Conservation (phyloP, 495 filamentous ascomycete species). For the Penicillium odoratum region DNA sequence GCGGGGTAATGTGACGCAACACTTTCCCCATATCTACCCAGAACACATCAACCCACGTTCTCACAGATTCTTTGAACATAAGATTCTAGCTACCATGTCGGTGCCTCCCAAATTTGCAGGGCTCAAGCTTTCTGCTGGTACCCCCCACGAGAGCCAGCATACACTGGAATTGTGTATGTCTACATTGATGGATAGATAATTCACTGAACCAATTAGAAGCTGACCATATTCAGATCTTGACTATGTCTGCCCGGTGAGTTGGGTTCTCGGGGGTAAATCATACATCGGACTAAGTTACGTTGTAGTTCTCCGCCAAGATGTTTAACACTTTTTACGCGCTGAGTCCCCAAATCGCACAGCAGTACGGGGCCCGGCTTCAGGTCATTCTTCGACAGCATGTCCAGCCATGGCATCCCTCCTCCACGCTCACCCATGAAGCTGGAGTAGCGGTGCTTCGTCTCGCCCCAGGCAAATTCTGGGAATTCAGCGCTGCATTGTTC, state of each 20-base stretch:
- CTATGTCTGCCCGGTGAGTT: constrained; percentile 75
- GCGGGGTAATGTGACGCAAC: not conserved
- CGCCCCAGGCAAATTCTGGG: constrained; percentile 70
- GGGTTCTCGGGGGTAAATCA: not conserved
- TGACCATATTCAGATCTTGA: constrained; percentile 60
- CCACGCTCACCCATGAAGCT: constrained; percentile 85
- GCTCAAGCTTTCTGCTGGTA: constrained; percentile 55
- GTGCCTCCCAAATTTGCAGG: constrained; percentile 76
- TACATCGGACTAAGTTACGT: constrained; percentile 10
- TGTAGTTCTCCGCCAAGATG: constrained; percentile 61
- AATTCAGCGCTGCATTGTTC: constrained; percentile 74
- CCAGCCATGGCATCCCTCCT: constrained; percentile 94
- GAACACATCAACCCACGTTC: not conserved
- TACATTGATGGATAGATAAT: not conserved
- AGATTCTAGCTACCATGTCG: constrained; percentile 56
- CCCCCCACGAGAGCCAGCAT: constrained; percentile 53
- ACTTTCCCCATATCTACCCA: not conserved
- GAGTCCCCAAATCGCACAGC: constrained; percentile 53
- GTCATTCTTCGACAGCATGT: constrained; percentile 87
- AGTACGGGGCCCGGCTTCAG: constrained; percentile 60
- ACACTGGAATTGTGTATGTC: constrained; percentile 70
- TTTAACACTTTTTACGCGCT: constrained; percentile 71
- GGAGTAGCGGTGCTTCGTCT: constrained; percentile 71
- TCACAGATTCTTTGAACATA: not conserved
- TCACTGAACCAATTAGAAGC: not conserved